Evolutionary conservation across 2,329 filamentous ascomycete species (phyloP).

Genomic region (Keithomyces neogunnii): DNA sequence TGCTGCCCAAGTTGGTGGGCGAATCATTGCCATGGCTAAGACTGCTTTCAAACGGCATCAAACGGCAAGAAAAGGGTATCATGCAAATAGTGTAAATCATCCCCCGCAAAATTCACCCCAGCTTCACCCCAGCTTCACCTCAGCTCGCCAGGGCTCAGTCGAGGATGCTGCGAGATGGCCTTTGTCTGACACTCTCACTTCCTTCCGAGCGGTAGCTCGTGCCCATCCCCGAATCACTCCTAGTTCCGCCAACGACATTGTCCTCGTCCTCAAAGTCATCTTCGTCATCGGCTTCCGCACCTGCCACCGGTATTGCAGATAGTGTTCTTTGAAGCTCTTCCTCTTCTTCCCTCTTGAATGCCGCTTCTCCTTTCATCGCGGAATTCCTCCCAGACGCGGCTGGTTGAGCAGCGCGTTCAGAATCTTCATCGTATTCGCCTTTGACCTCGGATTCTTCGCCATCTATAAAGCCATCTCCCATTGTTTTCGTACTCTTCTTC

Average conservation of each 20-base stretch:
- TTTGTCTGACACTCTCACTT: conserved; percentile 20
- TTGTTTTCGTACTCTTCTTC: conserved; percentile 6
- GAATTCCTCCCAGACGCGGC: conserved; percentile 32
- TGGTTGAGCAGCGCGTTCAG: conserved; percentile 35
- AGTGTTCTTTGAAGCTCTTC: conserved; percentile 17
- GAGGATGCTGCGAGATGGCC: conserved; percentile 17
- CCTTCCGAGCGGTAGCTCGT: conserved; percentile 42
- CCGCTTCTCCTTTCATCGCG: conserved; percentile 31
- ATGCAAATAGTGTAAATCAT: neutral
- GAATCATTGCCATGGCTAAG: neutral
- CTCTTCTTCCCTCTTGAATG: conserved; percentile 25
- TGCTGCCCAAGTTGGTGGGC: no score
- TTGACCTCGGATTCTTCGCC: conserved; percentile 15
- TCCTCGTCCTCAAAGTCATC: conserved; percentile 30
- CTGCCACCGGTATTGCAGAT: conserved; percentile 24
- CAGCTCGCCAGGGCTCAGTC: conserved; percentile 8
- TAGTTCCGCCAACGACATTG: conserved; percentile 16
- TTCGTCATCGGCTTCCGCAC: conserved; percentile 40
- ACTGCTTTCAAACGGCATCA: neutral
- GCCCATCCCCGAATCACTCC: conserved; percentile 41
- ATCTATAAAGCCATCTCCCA: conserved; percentile 6
- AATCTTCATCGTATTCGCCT: conserved; percentile 21
- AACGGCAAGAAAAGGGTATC: conserved; percentile 3
- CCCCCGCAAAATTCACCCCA: neutral
- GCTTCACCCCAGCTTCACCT: neutral